These are phyloP conservation scores for Fusarium brevicatenulatum DNA, from an alignment of 2,329 filamentous ascomycete species.

Conservation along the genomic window DNA sequence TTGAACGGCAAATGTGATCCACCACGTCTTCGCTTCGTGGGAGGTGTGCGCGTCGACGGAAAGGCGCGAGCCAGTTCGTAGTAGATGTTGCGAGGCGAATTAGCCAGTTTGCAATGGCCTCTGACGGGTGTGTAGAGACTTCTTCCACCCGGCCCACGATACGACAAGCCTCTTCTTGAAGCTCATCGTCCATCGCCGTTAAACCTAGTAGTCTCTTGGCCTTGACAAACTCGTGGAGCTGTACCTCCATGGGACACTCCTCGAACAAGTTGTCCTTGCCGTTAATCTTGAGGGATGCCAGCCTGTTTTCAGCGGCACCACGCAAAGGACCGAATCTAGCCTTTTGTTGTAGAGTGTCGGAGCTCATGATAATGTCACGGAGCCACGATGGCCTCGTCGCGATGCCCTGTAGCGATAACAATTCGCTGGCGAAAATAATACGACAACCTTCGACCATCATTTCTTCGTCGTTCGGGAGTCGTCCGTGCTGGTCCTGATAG, in stretches of 20 bases:
- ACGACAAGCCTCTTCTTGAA: slow-evolving; percentile 68
- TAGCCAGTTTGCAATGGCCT: slow-evolving; percentile 65
- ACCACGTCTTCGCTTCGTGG: slow-evolving; percentile 66
- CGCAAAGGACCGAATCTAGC: slow-evolving; percentile 62
- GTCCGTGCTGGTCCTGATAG: slow-evolving; percentile 54
- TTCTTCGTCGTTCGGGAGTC: slow-evolving; percentile 60
- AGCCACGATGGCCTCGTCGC: slow-evolving; percentile 62
- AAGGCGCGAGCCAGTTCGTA: slow-evolving; percentile 64
- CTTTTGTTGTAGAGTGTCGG: slow-evolving; percentile 53
- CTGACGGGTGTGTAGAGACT: slow-evolving; percentile 59
- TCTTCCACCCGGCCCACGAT: slow-evolving; percentile 68
- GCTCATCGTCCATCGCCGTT: slow-evolving; percentile 67
- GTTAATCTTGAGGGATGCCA: slow-evolving; percentile 64
- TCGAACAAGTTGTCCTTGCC: slow-evolving; percentile 68
- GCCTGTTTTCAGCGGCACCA: slow-evolving; percentile 57
- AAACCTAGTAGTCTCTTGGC: slow-evolving; percentile 64
- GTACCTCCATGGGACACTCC: slow-evolving; percentile 64
- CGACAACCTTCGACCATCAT: slow-evolving; percentile 68
- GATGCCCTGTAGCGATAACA: slow-evolving; percentile 53
- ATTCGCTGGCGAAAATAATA: slow-evolving; percentile 66
- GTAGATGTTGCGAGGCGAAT: slow-evolving; percentile 62
- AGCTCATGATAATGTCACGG: slow-evolving; percentile 66
- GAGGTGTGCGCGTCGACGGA: slow-evolving; percentile 66
- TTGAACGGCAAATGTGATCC: slow-evolving; percentile 59
- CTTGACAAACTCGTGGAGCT: slow-evolving; percentile 64